Percentiles rank a stretch among this genome's conserved stretches.
phyloP scores from a whole-genome alignment of 2,329 filamentous ascomycete species.

The Westerdykella aurantiaca region DNA sequence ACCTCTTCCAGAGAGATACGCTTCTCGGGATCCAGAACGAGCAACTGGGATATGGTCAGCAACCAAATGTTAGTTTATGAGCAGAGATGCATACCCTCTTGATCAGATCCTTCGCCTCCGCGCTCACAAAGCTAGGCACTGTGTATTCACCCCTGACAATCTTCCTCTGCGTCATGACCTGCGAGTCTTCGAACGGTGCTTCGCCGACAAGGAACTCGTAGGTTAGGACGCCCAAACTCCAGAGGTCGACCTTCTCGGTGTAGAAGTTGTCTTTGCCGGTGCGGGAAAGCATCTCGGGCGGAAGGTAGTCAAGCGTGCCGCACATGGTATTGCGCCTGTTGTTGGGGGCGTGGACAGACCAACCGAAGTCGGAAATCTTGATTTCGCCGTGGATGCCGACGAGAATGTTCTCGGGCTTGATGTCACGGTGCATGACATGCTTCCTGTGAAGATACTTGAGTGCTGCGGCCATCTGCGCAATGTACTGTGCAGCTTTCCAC shows the following conservation, averaged over 20 bases:
- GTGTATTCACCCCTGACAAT: slow-evolving; percentile 90
- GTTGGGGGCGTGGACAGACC: slow-evolving; percentile 96
- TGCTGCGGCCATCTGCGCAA: slow-evolving; percentile 86
- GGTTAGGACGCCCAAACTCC: slow-evolving; percentile 89
- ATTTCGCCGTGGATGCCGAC: slow-evolving; percentile 96
- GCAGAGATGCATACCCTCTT: slow-evolving; percentile 60
- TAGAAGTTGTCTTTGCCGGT: slow-evolving; percentile 81
- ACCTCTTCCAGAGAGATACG: slow-evolving; percentile 85
- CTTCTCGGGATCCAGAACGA: slow-evolving; percentile 91
- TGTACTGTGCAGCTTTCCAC: slow-evolving; percentile 80
- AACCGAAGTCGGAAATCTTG: slow-evolving; percentile 97
- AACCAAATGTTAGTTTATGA: background rate
- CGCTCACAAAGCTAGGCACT: slow-evolving; percentile 81
- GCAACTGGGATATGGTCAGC: slow-evolving; percentile 38
- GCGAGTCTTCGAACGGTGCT: slow-evolving; percentile 93
- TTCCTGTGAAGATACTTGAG: slow-evolving; percentile 90
- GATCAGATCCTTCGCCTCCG: slow-evolving; percentile 87
- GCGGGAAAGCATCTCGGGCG: slow-evolving; percentile 92
- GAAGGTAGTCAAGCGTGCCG: slow-evolving; percentile 93
- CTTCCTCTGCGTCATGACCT: slow-evolving; percentile 85
- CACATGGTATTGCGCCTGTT: slow-evolving; percentile 93
- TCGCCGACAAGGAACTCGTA: slow-evolving; percentile 96
- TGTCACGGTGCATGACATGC: slow-evolving; percentile 94
- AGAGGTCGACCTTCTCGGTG: slow-evolving; percentile 91
- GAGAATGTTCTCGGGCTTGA: slow-evolving; percentile 96